These are phyloP conservation scores for Alternaria hordeiaustralica DNA, from an alignment of 2,329 filamentous ascomycete species.

Conservation along the genomic window DNA sequence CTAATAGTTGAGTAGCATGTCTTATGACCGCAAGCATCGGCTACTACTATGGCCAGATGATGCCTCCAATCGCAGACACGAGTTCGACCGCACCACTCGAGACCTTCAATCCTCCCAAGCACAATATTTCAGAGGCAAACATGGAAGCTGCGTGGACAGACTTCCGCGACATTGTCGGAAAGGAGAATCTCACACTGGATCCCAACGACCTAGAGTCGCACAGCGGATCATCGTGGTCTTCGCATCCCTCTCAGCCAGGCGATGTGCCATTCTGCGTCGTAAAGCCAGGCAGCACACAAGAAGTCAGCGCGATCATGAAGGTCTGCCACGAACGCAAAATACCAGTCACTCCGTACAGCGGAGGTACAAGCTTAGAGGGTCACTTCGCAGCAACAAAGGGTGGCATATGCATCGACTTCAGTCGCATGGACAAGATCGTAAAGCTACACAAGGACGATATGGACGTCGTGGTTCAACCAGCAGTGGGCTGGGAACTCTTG, in stretches of 20 bases:
- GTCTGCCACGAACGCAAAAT: constrained; percentile 81
- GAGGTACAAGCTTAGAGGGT: constrained; percentile 88
- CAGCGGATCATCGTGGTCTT: constrained; percentile 69
- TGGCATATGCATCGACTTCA: constrained; percentile 86
- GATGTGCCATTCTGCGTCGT: constrained; percentile 68
- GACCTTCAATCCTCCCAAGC: constrained; percentile 56
- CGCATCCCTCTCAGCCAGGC: constrained; percentile 52
- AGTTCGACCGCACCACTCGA: constrained; percentile 65
- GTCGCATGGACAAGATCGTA: constrained; percentile 82
- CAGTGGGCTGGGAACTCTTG: constrained; percentile 83
- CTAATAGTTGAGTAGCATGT: constrained; percentile 52
- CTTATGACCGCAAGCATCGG: constrained; percentile 59
- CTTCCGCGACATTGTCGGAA: constrained; percentile 66
- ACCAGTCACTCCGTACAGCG: constrained; percentile 85
- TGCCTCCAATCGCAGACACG: constrained; percentile 54
- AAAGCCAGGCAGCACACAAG: constrained; percentile 77
- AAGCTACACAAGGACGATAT: constrained; percentile 73
- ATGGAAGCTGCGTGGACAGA: constrained; percentile 70
- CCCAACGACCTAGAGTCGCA: constrained; percentile 62
- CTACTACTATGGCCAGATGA: constrained; percentile 62
- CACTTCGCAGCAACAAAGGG: constrained; percentile 84
- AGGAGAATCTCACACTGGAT: constrained; percentile 67
- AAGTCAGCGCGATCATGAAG: constrained; percentile 88
- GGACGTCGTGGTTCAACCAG: constrained; percentile 65
- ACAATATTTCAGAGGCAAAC: constrained; percentile 63